Percentiles rank a stretch among this genome's conserved stretches.
Conservation (phyloP, 108 stramenopile genomes). For the Cylindrotheca closterium region DNA sequence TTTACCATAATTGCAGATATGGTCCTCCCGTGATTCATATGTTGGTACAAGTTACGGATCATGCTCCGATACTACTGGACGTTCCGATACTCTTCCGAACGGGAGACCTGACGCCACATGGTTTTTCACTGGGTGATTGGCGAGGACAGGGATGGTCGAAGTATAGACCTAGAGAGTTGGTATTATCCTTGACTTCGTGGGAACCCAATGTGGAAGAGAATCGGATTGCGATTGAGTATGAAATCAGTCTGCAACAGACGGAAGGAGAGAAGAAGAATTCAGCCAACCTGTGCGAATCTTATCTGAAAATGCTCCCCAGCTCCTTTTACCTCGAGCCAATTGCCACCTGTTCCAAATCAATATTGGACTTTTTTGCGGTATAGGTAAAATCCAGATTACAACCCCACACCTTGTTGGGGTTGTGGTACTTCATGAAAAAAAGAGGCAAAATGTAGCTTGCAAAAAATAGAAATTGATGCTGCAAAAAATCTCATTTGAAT, state of each 20-base stretch:
- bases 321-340: slow-evolving; percentile 70
- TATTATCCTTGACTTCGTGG: slow-evolving; percentile 23
- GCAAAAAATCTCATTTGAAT: no score
- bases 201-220: slow-evolving; percentile 15
- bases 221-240: slow-evolving; percentile 26
- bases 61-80: slow-evolving; percentile 40
- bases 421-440: no score
- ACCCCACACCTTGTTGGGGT: no score
- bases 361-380: slow-evolving; percentile 53
- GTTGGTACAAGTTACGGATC: slow-evolving; percentile 24
- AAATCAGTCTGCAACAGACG: not conserved
- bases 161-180: slow-evolving; percentile 12
- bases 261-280: no score
- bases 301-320: slow-evolving; percentile 29
- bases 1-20: slow-evolving; percentile 23
- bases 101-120: slow-evolving; percentile 11
- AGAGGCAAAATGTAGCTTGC: no score
- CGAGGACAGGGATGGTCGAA: slow-evolving; percentile 17
- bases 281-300: slow-evolving; percentile 43
- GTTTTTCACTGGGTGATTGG: slow-evolving; percentile 13
- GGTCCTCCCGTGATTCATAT: slow-evolving; percentile 51
- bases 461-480: no score
- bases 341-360: slow-evolving; percentile 45
- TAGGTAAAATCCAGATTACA: no score
- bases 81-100: slow-evolving; percentile 30